phyloP scores from a whole-genome alignment of 352 stramenopile species.

The Pythium folliculosum region DNA sequence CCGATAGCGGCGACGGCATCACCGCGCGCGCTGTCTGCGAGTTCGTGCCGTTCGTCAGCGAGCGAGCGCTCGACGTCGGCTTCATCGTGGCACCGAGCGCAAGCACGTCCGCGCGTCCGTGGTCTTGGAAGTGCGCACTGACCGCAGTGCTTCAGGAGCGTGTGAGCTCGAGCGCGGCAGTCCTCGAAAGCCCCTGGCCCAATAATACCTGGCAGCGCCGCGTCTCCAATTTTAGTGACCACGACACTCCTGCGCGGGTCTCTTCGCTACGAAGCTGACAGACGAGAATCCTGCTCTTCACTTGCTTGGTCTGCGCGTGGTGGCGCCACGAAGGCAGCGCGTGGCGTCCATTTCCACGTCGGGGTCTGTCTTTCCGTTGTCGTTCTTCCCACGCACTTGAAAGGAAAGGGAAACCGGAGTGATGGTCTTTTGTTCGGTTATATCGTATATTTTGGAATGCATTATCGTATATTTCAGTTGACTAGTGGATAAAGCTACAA shows the following conservation, averaged over 20 bases:
- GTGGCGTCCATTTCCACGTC: too few species aligned
- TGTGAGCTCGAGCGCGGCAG: too few species aligned
- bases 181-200: too few species aligned
- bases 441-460: background rate
- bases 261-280: too few species aligned
- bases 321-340: too few species aligned
- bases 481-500: background rate
- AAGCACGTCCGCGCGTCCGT: too few species aligned
- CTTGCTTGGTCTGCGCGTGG: too few species aligned
- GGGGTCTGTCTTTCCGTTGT: background rate
- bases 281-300: too few species aligned
- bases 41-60: conserved; percentile 22
- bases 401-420: background rate
- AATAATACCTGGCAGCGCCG: background rate
- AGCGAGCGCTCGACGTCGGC: conserved; percentile 30
- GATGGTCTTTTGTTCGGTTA: background rate
- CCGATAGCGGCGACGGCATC: conserved; percentile 27
- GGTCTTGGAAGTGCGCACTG: background rate
- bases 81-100: conserved; percentile 24
- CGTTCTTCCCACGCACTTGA: background rate
- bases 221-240: too few species aligned
- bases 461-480: conserved; percentile 1
- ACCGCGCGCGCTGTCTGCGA: conserved; percentile 7
- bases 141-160: too few species aligned
- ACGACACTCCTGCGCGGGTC: too few species aligned